Percentiles rank a stretch among this genome's conserved stretches.
phyloP scores from a whole-genome alignment of 345 rosid genomes.

The Syzygium jambos region DNA sequence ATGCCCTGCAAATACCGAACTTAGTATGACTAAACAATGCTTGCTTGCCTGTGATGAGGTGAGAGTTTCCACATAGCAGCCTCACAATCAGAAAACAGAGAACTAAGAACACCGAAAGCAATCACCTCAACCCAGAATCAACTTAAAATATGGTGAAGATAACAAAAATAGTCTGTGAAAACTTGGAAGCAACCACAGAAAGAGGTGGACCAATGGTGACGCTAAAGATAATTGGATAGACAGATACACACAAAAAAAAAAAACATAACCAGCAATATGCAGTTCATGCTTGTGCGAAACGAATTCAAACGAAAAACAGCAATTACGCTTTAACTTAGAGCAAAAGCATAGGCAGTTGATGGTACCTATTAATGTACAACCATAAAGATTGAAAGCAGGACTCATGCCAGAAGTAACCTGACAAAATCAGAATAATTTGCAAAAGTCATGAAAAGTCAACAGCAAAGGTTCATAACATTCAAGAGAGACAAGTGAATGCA shows the following conservation, averaged over 20 bases:
- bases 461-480: neutral
- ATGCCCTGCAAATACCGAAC: neutral
- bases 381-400: constrained; percentile 81
- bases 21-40: neutral
- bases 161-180: neutral
- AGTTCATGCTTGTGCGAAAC: neutral
- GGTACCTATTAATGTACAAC: constrained; percentile 84
- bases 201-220: neutral
- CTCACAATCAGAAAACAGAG: neutral
- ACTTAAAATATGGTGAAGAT: neutral
- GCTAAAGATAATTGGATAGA: neutral
- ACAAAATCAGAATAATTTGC: neutral
- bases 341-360: constrained; percentile 4
- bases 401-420: constrained; percentile 97
- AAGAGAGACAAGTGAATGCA: neutral
- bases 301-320: neutral
- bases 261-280: neutral
- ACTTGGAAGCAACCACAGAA: neutral
- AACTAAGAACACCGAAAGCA: neutral
- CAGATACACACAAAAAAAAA: neutral
- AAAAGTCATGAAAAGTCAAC: neutral
- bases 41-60: neutral
- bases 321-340: neutral
- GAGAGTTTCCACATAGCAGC: neutral
- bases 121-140: neutral